Base-by-base conservation (phyloP, 2,329 filamentous ascomycete genomes). In the Sordariomycetes sp. region DNA sequence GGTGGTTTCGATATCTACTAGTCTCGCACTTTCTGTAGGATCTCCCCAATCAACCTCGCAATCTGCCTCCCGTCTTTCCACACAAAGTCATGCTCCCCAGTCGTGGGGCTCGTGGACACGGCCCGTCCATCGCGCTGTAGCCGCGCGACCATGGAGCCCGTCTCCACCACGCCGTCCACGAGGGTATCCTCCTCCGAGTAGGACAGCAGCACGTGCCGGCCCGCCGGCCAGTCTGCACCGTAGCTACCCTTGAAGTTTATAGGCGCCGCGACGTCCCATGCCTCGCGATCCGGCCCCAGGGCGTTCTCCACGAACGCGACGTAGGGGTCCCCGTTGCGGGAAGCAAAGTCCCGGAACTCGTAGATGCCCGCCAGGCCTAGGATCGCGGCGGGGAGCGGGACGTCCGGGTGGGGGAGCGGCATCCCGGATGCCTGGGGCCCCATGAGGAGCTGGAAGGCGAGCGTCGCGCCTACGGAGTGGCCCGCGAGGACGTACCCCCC, bases 291-390 rank as follows among this genome's bases (percentile, higher is more conserved):
- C 1, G 65, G 58, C 0, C 86, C 84, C 67, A 89, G 89, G 1
- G 85, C 84, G 6, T 71, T 75, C 2, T 68, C 63, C 22, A 86
- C 72, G 60, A 90, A 83, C 3, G 74, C 73, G 6, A 69, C 65
- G 65, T 89, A 90, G 32, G 64, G 66, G 6, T 70, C 72, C 20
- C 64, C 66, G 39, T 77, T 72, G 8, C 76, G 72, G 53, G 72
- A 67, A 28, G 75, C 70, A 22, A 89, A 68, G 0, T 74, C 75
- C 8, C 73, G 73, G 10, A 90, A 67, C 64, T 86, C 80, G 67
- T 88, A 89, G 24, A 90, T 80, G 1, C 86, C 86, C 57, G 79
- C 79, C 22, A 87, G 68, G 36, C 82, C 78, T 4, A 87, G 65
- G n/a, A 87, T 68, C 3, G 76, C 79, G 2, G 70, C 64, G 0